phyloP scores from a whole-genome alignment of 129 eudicot genomes.

The Centaurea solstitialis region DNA sequence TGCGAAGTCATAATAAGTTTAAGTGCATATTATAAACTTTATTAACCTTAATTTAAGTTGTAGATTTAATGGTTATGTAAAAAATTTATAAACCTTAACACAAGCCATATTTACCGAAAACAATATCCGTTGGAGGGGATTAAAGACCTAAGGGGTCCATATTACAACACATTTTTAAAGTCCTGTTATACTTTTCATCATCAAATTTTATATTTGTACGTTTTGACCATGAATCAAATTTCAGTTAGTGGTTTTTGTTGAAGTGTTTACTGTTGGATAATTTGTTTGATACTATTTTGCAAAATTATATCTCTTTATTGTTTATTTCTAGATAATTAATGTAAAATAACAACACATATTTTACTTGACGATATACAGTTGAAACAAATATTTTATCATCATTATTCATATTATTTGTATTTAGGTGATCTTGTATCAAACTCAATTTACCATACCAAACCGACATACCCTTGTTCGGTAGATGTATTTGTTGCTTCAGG shows the following conservation, averaged over 20 bases:
- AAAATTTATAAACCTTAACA: background rate
- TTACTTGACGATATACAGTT: background rate
- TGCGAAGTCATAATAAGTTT: background rate
- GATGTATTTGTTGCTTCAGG: background rate
- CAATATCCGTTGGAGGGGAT: too few relatives aligned
- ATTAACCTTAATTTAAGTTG: background rate
- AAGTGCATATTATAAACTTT: background rate
- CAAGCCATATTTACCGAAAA: background rate
- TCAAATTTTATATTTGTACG: background rate
- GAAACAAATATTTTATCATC: background rate
- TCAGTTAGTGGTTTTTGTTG: background rate
- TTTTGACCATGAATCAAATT: background rate
- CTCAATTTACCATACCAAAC: background rate
- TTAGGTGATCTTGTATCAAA: background rate
- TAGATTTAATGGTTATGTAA: background rate
- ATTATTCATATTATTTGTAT: background rate
- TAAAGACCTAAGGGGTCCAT: too few relatives aligned
- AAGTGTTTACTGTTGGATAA: too few relatives aligned
- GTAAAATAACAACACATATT: background rate
- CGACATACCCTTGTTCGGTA: background rate
- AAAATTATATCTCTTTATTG: too few relatives aligned
- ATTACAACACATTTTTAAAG: too few relatives aligned
- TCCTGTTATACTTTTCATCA: background rate
- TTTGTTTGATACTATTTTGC: background rate
- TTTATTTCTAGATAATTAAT: too few relatives aligned